Base-by-base conservation (phyloP, 1,284 basidiomycete genomes). In the Earliella scabrosa region DNA sequence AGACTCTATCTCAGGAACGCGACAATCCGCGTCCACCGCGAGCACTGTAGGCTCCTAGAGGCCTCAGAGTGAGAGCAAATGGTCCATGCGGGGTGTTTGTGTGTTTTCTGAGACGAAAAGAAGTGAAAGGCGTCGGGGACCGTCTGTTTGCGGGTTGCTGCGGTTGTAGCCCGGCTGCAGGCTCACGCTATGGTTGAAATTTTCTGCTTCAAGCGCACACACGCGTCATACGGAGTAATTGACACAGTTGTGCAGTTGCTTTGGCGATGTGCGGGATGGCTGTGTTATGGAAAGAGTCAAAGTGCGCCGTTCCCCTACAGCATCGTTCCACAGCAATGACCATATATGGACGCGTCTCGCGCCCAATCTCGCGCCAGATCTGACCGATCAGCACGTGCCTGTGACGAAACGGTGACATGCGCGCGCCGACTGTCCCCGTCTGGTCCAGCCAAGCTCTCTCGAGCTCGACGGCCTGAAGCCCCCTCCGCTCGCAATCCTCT, bases 331-430 rank as follows among this genome's bases (percentile, higher is more conserved):
- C 66, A 68, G 64, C 56, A 58, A 60, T 68, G 47, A 50, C 70
- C 67, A 75, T 73, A 71, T 67, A 58, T 71, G 79, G 71, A 69
- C 74, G 76, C 71, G 73, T 72, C 69, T 64, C 74, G 69, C 77
- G 77, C 73, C 70, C 67, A 64, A 72, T 69, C 68, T 66, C 63
- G 64, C 61, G 67, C 39, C 52, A 65, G 68, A 72, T 72, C 69
- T 72, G 50, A 53, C 41, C 60, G 50, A 58, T 55, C 26, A 47
- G 38, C 67, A 64, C 63, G 60, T 67, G 64, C 52, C 14, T 47
- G 56, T 60, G 47, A 57, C 54, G 21, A 11, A 4, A 24, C 38
- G 41, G 58, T 56, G 45, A 45, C 54, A 26, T 35, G 47, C 54
- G 52, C n/a, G n/a, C 52, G 34, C 47, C 45, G 44, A 27, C 29